Base-by-base conservation (phyloP, 1,284 basidiomycete species). In the Phellopilus nigrolimitatus region DNA sequence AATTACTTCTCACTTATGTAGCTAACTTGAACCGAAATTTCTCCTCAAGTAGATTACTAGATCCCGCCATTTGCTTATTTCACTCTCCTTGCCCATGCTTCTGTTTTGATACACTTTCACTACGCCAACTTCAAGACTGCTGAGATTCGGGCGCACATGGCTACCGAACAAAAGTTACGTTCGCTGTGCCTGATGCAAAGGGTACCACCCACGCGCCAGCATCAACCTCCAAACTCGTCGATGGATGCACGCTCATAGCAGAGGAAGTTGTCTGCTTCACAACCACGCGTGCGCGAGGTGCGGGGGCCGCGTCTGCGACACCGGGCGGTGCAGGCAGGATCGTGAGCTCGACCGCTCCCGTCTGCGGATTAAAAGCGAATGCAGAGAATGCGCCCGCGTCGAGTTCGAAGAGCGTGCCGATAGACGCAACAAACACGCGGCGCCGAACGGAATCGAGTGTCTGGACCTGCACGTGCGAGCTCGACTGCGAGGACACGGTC, bases 301-400 rank as follows among this genome's bases (percentile, higher is more conserved):
- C 78, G 19, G 63, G 58, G 0, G 78, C 78, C n/a, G 76, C 75
- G 31, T 58, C 60, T 4, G 64, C 54, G 1, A 68, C 65, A 17
- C 71, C 72, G 24, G 67, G 65, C 9, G 72, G 65, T 3, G 67
- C 61, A 43, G 73, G 63, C 0, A 65, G 59, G 46, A 79, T 70
- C 0, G 71, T 71, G 24, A 79, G 51, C 5, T 61, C 64, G n/a
- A 78, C 71, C 2, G 65, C 67, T 33, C 61, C 63, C 27, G 64
- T 61, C 13, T 57, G 56, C 4, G 75, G 69, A 51, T 77, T 66
- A 56, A 71, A 75, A 17, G 60, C 67, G 38, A 78, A 62, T 5
- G 63, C 59, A n/a, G 71, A 68, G 58, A 81, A 80, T n/a, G 75
- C 72, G 0, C 78, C 79, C n/a, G 78, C 74, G 56, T 80, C 78